Conservation (phyloP, 2,329 filamentous ascomycete genomes). For the Aschersonia sp. region DNA sequence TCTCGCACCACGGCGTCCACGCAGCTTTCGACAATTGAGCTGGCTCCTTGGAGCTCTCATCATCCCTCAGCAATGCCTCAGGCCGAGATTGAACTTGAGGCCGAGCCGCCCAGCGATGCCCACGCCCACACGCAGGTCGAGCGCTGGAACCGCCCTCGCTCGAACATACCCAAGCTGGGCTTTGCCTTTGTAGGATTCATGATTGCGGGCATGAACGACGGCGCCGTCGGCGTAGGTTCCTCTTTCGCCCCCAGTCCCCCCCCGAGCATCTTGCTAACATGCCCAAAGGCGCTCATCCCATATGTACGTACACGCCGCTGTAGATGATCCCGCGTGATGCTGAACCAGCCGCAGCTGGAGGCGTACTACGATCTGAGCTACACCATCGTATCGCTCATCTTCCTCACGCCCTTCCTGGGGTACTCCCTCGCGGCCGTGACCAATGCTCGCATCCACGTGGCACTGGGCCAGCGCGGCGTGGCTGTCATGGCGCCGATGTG, state of each 20-base stretch:
- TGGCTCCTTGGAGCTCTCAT: no score
- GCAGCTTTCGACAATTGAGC: no score
- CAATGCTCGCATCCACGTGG: conserved; percentile 46
- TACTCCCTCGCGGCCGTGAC: conserved; percentile 46
- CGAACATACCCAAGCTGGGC: conserved; percentile 15
- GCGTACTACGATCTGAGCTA: conserved; percentile 45
- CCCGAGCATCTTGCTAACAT: not conserved
- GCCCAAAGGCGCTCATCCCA: conserved; percentile 16
- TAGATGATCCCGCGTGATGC: no score
- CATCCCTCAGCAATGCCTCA: no score
- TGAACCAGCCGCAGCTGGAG: conserved; percentile 31
- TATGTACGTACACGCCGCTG: conserved; percentile 13
- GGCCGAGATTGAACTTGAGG: no score
- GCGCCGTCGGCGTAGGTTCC: conserved; percentile 36
- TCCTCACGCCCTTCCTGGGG: conserved; percentile 48
- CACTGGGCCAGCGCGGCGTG: conserved; percentile 51
- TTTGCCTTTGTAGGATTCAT: conserved; percentile 43
- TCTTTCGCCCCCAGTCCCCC: not conserved
- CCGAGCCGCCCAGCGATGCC: no score
- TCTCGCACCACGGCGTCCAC: no score
- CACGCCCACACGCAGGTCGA: conserved; percentile 10
- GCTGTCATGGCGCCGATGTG: conserved; percentile 46
- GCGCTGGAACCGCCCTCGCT: conserved; percentile 21
- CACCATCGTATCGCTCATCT: conserved; percentile 46
- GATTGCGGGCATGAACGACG: conserved; percentile 50